Evolutionary conservation across 202 grass and related monocot species (phyloP).

Genomic region (Saccharum hybrid): DNA sequence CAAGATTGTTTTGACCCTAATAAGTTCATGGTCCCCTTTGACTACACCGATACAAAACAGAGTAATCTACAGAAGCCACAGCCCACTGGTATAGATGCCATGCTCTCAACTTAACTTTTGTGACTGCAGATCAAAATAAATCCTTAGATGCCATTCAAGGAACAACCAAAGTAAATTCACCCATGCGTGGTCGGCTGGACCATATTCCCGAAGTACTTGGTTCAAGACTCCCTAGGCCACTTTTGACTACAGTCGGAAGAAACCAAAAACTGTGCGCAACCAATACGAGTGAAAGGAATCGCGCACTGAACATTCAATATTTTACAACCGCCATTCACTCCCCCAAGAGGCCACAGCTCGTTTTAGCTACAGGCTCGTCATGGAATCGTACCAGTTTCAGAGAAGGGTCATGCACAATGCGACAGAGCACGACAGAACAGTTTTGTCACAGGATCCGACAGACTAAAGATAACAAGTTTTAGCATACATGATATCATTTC

Average conservation of each 20-base stretch:
- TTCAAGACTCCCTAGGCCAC: constrained; percentile 31
- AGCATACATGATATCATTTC: background rate
- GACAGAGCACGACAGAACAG: constrained; percentile 21
- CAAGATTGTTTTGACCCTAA: constrained; percentile 45
- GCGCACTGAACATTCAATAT: background rate
- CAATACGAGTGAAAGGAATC: background rate
- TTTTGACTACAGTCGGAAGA: constrained; percentile 40
- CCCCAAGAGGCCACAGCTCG: background rate
- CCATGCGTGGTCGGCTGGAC: constrained; percentile 44
- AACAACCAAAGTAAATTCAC: constrained; percentile 35
- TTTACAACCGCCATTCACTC: constrained; percentile 4
- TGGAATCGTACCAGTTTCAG: constrained; percentile 38
- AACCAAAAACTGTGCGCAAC: constrained; percentile 25
- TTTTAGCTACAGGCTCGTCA: constrained; percentile 15
- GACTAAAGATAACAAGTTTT: background rate
- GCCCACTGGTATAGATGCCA: constrained; percentile 30
- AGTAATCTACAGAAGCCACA: constrained; percentile 36
- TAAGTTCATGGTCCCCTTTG: constrained; percentile 55
- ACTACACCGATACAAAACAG: constrained; percentile 30
- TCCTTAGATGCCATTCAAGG: constrained; percentile 36
- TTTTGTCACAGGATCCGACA: background rate
- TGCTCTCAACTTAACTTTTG: constrained; percentile 22
- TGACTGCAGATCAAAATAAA: constrained; percentile 25
- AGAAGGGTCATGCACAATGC: constrained; percentile 40
- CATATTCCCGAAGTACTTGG: constrained; percentile 30